Base-by-base conservation (phyloP, 176 grass and related monocot genomes). In the Zea mays region DNA sequence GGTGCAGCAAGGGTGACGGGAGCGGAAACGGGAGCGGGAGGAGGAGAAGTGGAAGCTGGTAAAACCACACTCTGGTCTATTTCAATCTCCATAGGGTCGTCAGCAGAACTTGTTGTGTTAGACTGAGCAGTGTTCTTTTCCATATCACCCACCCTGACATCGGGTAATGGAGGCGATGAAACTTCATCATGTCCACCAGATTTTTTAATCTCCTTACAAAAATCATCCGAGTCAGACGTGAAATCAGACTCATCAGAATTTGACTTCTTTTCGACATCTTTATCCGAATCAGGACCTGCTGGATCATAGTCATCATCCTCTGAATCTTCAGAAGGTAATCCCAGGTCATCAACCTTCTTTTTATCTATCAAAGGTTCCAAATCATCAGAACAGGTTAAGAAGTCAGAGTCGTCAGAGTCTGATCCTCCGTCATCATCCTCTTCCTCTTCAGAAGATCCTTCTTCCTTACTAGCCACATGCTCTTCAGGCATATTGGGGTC, bases 271-370 rank as follows among this genome's bases (percentile, higher is more conserved):
- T 90, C 5, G 61, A 41, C 74, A 60, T 90, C 90, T 67, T 86
- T 76, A 76, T 93, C 87, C 35, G 90, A 84, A 79, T 90, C 70
- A 49, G 89, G 63, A 67, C 64, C 47, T 55, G 82, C 93, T 73
- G 93, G 90, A 67, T 97, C 86, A 86, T 83, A 91, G 51, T 97
- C 88, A 85, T 89, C 72, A 72, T 97, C 94, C 69, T 91, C 94
- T 44, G 87, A 94, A 47, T 97, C 91, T 75, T 97, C 89, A 41
- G 87, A 97, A 61, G 74, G 54, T 78, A 72, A 86, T 11, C 82
- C 95, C 27, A 92, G 49, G 37, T 92, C 63, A 86, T 92, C 72
- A 77, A 59, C 50, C 64, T 79, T 85, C 64, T 63, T 87, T 42
- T 85, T 82, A 71, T 85, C 82, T 48, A 72, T 36, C 52, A 65